Evolutionary conservation across 495 filamentous ascomycete genomes (phyloP).

Genomic region (Penicillium tannophilum): DNA sequence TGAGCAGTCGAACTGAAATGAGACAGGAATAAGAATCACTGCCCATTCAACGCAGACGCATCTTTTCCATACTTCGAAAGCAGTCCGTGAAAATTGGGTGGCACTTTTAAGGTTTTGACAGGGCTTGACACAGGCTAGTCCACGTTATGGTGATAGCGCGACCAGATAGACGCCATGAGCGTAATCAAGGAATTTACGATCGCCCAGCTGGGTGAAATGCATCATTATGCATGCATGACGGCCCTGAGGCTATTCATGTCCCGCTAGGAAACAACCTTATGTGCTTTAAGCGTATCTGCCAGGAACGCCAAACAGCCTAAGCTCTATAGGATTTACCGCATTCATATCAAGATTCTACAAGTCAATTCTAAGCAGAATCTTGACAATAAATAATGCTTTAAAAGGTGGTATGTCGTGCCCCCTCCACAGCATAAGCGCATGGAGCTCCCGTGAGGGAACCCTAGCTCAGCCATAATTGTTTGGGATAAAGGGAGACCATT

Average conservation of each 20-base stretch:
- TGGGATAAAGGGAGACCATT: slow-evolving; percentile 49
- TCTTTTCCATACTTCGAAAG: not conserved
- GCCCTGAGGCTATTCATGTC: too few species aligned
- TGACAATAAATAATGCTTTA: not conserved
- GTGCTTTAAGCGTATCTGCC: not conserved
- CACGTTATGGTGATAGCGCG: not conserved
- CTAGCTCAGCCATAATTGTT: slow-evolving; percentile 52
- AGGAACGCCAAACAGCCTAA: not conserved
- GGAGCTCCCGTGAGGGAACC: slow-evolving; percentile 48
- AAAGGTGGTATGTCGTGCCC: slow-evolving; percentile 43
- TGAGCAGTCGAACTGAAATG: not conserved
- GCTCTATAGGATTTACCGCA: not conserved
- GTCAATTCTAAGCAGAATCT: slow-evolving; percentile 1
- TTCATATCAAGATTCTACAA: not conserved
- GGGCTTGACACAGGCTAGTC: not conserved
- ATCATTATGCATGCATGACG: too few species aligned
- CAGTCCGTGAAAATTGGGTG: not conserved
- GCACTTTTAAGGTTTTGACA: not conserved
- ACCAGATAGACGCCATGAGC: not conserved
- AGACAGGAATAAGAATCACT: not conserved
- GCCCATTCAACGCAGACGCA: not conserved
- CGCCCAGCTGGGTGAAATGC: too few species aligned
- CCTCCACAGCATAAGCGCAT: slow-evolving; percentile 54
- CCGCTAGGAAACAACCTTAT: not conserved
- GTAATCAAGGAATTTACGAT: not conserved